Evolutionary conservation across 2,329 filamentous ascomycete species (phyloP).

Genomic region (Helminthosporium solani): DNA sequence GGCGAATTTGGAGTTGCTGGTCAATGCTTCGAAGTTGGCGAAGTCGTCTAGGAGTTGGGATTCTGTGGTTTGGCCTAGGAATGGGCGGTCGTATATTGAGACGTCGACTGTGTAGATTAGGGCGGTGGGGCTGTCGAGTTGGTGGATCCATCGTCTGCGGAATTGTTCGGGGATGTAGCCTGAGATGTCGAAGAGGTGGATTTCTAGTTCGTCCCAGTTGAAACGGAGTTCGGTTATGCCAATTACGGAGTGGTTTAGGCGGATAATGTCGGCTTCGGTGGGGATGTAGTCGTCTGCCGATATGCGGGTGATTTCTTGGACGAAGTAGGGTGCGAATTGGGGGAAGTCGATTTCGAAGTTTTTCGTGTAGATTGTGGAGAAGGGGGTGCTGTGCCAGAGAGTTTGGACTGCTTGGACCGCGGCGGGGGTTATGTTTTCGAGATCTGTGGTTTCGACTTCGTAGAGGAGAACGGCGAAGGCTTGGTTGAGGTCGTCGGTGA

Average conservation of each 20-base stretch:
- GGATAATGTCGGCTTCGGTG: conserved; percentile 37
- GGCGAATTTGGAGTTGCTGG: conserved; percentile 29
- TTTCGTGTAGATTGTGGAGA: conserved; percentile 34
- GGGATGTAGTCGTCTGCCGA: conserved; percentile 31
- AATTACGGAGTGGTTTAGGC: conserved; percentile 29
- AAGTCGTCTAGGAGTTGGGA: conserved; percentile 35
- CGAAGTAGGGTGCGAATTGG: conserved; percentile 38
- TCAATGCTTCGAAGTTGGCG: conserved; percentile 33
- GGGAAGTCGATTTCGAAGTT: conserved; percentile 43
- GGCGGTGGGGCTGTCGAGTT: conserved; percentile 35
- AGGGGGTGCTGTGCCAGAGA: conserved; percentile 33
- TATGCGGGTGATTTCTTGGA: conserved; percentile 29
- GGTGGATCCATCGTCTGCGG: conserved; percentile 39
- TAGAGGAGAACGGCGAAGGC: conserved; percentile 37
- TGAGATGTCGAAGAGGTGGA: conserved; percentile 40
- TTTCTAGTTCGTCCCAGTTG: conserved; percentile 37
- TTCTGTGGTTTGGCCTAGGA: conserved; percentile 25
- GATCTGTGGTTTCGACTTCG: conserved; percentile 34
- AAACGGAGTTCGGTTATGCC: conserved; percentile 40
- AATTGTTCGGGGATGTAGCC: conserved; percentile 35
- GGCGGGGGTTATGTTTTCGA: conserved; percentile 24
- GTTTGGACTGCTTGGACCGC: conserved; percentile 28
- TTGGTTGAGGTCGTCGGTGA: conserved; percentile 25
- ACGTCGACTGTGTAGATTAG: conserved; percentile 38
- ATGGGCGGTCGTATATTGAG: conserved; percentile 35